phyloP scores from a whole-genome alignment of 305 asterid genomes.

The Fraxinus sp. region DNA sequence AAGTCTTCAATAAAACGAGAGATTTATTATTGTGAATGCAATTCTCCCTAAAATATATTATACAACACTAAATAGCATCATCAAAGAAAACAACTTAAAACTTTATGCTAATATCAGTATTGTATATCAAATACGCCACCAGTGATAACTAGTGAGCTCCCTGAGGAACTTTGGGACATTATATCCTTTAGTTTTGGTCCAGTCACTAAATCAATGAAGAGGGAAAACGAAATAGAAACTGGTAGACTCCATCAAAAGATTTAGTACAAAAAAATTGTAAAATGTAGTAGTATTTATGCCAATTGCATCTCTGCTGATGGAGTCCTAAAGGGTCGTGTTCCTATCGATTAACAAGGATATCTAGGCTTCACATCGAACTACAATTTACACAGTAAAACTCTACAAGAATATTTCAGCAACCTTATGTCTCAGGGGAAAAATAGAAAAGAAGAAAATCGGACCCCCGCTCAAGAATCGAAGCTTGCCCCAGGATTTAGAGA shows the following conservation, averaged over 20 bases:
- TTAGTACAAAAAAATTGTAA: neutral
- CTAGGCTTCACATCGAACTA: constrained; percentile 26
- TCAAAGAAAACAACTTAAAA: neutral
- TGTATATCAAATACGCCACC: neutral
- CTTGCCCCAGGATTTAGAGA: constrained; percentile 19
- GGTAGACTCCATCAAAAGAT: neutral
- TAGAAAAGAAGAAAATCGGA: constrained; percentile 13
- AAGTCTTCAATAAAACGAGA: no score
- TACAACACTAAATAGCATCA: neutral
- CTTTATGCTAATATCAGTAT: neutral
- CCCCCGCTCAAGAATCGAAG: constrained; percentile 17
- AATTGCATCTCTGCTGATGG: constrained; percentile 15
- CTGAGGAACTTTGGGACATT: neutral
- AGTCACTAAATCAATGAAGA: neutral
- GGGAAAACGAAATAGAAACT: neutral
- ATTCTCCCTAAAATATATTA: neutral
- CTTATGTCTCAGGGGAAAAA: constrained; percentile 23
- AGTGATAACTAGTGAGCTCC: neutral
- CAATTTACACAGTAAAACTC: constrained; percentile 35
- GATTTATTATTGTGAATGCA: no score
- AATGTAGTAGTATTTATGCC: constrained; percentile 18
- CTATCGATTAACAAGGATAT: constrained; percentile 24
- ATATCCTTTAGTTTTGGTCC: neutral
- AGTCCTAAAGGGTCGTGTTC: constrained; percentile 19
- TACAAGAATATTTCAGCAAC: constrained; percentile 34